Evolutionary conservation across 2,329 filamentous ascomycete species (phyloP).

Genomic region (Scortechinia acanthostroma): DNA sequence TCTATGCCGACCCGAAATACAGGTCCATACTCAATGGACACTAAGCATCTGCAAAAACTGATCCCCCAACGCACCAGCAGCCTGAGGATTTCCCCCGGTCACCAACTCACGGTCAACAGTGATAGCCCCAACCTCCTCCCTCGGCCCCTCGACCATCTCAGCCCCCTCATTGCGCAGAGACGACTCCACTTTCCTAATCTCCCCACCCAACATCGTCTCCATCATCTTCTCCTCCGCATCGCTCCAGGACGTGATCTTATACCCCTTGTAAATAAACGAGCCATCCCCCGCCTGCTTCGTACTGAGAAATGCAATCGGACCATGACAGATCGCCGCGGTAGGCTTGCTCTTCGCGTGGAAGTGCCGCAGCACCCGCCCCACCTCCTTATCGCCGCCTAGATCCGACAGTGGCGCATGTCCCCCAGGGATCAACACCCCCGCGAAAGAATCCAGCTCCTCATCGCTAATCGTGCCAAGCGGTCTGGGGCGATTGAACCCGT

Average conservation of each 20-base stretch:
- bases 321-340: slow-evolving; percentile 34
- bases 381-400: slow-evolving; percentile 26
- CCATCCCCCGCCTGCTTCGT: slow-evolving; percentile 23
- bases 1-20: too few species aligned
- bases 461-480: slow-evolving; percentile 27
- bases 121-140: slow-evolving; percentile 27
- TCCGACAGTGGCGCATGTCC: slow-evolving; percentile 33
- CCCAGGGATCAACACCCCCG: slow-evolving; percentile 32
- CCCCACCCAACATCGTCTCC: slow-evolving; percentile 30
- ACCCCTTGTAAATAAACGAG: slow-evolving; percentile 32
- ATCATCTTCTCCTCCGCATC: slow-evolving; percentile 34
- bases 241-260: slow-evolving; percentile 33
- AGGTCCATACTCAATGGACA: too few species aligned
- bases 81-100: slow-evolving; percentile 20
- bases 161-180: slow-evolving; percentile 26
- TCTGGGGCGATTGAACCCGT: slow-evolving; percentile 26
- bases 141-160: slow-evolving; percentile 29
- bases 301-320: slow-evolving; percentile 31
- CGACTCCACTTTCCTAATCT: slow-evolving; percentile 30
- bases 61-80: slow-evolving; percentile 18
- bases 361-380: slow-evolving; percentile 28
- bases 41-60: slow-evolving; percentile 20
- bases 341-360: slow-evolving; percentile 30
- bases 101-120: slow-evolving; percentile 30
- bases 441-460: slow-evolving; percentile 24